Percentiles rank a stretch among this genome's conserved stretches.
phyloP scores from a whole-genome alignment of 805 yeast species.

The Candida jianshihensis region DNA sequence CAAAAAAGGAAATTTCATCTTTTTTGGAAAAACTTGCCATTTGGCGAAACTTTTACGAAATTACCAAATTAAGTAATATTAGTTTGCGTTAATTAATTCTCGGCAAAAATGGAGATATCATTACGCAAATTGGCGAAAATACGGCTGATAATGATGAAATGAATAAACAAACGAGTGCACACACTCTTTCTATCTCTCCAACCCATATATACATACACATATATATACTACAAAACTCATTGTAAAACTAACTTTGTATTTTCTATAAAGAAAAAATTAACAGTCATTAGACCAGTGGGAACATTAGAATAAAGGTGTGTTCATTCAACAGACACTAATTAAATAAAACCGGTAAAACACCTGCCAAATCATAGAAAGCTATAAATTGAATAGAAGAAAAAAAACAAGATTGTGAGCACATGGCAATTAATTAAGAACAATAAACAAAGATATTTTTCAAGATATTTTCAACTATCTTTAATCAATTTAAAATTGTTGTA shows the following conservation, averaged over 20 bases:
- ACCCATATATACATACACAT: too few relatives aligned
- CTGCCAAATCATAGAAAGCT: too few relatives aligned
- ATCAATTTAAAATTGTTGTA: conserved; percentile 18
- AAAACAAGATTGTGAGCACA: background rate
- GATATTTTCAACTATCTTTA: background rate
- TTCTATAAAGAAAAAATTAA: background rate
- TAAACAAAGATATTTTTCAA: background rate
- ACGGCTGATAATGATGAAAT: background rate
- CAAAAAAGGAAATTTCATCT: background rate
- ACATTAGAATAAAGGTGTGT: background rate
- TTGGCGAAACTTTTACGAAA: background rate
- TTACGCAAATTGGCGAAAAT: background rate
- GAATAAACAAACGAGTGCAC: too few relatives aligned
- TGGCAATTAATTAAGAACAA: background rate
- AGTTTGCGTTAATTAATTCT: too few relatives aligned
- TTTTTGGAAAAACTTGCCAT: background rate
- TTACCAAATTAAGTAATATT: background rate
- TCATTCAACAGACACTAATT: too few relatives aligned
- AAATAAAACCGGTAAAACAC: too few relatives aligned
- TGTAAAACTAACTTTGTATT: too few relatives aligned
- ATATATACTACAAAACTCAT: too few relatives aligned
- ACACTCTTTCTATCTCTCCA: too few relatives aligned
- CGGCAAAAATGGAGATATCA: background rate
- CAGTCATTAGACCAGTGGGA: background rate
- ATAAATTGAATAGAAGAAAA: too few relatives aligned